Evolutionary conservation across 176 grass and related monocot species (phyloP).

Genomic region (Zoysia pacifica): DNA sequence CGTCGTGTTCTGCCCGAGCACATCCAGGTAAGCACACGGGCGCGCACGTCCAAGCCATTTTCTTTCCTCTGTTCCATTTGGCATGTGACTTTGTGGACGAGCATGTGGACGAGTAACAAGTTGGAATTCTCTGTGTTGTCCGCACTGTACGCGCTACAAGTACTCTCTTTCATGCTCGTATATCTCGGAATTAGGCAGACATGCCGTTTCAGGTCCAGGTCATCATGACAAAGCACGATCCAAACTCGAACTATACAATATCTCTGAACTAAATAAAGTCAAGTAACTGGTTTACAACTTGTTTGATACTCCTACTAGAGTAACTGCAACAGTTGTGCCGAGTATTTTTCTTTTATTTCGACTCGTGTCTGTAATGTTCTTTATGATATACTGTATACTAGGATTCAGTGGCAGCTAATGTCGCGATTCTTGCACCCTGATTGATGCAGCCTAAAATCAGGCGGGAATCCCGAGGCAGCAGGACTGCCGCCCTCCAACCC

Average conservation of each 20-base stretch:
- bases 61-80: background rate
- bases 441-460: slow-evolving; percentile 40
- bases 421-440: background rate
- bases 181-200: too few relatives aligned
- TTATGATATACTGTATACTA: background rate
- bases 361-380: background rate
- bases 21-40: slow-evolving; percentile 36
- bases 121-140: background rate
- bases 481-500: slow-evolving; percentile 12
- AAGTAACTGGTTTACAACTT: background rate
- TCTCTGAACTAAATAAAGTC: background rate
- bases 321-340: too few relatives aligned
- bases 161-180: background rate
- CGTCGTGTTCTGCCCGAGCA: slow-evolving; percentile 55
- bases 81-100: background rate
- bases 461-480: slow-evolving; percentile 41
- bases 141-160: too few relatives aligned
- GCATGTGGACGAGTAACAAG: slow-evolving; percentile 5
- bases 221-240: background rate
- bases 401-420: background rate
- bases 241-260: background rate
- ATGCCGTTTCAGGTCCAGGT: background rate
- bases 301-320: too few relatives aligned
- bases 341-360: too few relatives aligned
- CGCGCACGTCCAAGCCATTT: background rate